Percentiles rank a stretch among this genome's conserved stretches.
phyloP scores from a whole-genome alignment of 2,329 filamentous ascomycete species.

The Diplodia seriata region DNA sequence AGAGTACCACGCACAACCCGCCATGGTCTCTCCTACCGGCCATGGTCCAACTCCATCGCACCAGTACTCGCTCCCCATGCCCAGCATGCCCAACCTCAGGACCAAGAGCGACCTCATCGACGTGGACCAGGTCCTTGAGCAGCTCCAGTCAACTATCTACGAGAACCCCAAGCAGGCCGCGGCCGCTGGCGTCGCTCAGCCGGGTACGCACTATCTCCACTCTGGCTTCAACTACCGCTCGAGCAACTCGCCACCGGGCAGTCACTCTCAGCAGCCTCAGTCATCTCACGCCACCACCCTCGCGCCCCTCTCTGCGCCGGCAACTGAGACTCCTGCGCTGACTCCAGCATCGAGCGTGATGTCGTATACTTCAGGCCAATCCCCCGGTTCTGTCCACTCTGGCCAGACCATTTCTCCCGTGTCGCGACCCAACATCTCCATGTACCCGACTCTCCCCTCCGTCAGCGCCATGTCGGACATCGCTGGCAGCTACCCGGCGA shows the following conservation, averaged over 20 bases:
- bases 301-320: constrained; percentile 52
- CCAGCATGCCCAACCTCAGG: constrained; percentile 83
- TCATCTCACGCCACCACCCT: constrained; percentile 61
- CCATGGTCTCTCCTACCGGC: constrained; percentile 59
- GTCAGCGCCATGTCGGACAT: constrained; percentile 70
- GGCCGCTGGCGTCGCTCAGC: constrained; percentile 76
- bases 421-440: constrained; percentile 61
- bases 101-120: constrained; percentile 94
- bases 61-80: constrained; percentile 83
- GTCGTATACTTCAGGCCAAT: constrained; percentile 80
- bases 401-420: constrained; percentile 69
- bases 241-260: constrained; percentile 63
- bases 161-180: constrained; percentile 87
- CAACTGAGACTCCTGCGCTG: constrained; percentile 72
- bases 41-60: constrained; percentile 69
- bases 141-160: constrained; percentile 95
- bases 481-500: constrained; percentile 64
- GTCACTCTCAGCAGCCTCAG: constrained; percentile 45
- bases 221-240: constrained; percentile 60
- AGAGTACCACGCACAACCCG: constrained; percentile 62
- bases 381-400: constrained; percentile 72
- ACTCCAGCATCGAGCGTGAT: constrained; percentile 78
- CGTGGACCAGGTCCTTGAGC: constrained; percentile 92
- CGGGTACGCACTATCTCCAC: constrained; percentile 71
- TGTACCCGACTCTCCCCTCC: constrained; percentile 78